Conservation (phyloP, 1,284 basidiomycete genomes). For the Takashimella koratensis region DNA sequence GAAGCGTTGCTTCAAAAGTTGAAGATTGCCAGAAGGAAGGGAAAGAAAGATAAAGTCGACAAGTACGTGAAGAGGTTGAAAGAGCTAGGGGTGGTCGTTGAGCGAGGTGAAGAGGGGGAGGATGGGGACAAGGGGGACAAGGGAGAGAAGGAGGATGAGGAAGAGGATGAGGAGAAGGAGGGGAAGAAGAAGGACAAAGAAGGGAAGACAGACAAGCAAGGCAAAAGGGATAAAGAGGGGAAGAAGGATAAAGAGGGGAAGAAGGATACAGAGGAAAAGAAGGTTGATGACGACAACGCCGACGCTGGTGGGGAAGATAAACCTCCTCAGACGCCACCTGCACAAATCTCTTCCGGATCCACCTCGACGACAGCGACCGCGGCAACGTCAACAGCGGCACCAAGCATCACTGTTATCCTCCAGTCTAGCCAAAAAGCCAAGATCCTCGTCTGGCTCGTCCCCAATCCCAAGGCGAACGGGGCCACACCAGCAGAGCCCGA, state of each 20-base stretch:
- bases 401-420: conserved; percentile 26
- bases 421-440: conserved; percentile 42
- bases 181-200: neutral
- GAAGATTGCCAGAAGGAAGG: conserved; percentile 53
- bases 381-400: neutral
- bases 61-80: conserved; percentile 52
- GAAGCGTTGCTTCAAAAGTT: conserved; percentile 54
- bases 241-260: neutral
- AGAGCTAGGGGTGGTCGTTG: conserved; percentile 47
- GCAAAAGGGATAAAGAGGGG: neutral
- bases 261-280: neutral
- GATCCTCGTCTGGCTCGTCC: conserved; percentile 35
- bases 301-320: neutral
- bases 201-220: neutral
- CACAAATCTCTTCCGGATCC: too few relatives aligned
- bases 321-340: too few relatives aligned
- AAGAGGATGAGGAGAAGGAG: neutral
- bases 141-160: neutral
- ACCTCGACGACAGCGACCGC: neutral
- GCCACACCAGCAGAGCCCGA: too few relatives aligned
- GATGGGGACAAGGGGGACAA: neutral
- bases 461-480: conserved; percentile 5
- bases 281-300: neutral
- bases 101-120: conserved; percentile 7
- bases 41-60: conserved; percentile 52